phyloP scores from a whole-genome alignment of 2,329 filamentous ascomycete genomes.

The Septoria petroselini region DNA sequence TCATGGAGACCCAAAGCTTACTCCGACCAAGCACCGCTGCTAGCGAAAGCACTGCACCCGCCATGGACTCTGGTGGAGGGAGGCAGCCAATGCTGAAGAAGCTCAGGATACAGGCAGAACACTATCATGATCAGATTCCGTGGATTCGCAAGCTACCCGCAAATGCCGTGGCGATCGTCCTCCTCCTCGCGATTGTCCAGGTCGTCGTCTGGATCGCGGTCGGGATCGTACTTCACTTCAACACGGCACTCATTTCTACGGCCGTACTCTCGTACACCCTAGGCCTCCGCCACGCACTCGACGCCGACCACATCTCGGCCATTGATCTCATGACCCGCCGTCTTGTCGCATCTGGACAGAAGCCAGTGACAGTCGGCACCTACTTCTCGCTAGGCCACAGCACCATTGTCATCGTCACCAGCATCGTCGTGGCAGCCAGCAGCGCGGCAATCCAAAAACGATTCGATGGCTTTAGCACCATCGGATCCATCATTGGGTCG shows the following conservation, averaged over 20 bases:
- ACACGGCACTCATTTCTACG: slow-evolving; percentile 64
- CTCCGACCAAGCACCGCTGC: not conserved
- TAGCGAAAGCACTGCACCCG: not conserved
- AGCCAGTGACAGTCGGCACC: slow-evolving; percentile 86
- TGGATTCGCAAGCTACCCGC: slow-evolving; percentile 57
- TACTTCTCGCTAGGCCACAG: slow-evolving; percentile 94
- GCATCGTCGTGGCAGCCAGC: slow-evolving; percentile 86
- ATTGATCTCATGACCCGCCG: slow-evolving; percentile 94
- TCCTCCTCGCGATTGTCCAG: slow-evolving; percentile 54
- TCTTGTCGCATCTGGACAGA: slow-evolving; percentile 78
- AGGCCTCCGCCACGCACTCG: slow-evolving; percentile 88
- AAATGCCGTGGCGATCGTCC: slow-evolving; percentile 56
- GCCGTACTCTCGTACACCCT: slow-evolving; percentile 84
- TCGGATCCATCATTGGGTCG: slow-evolving; percentile 87
- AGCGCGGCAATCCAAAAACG: slow-evolving; percentile 75
- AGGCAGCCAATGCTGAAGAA: slow-evolving; percentile 18
- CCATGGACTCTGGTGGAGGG: slow-evolving; percentile 16
- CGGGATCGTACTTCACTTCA: slow-evolving; percentile 52
- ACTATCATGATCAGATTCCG: slow-evolving; percentile 53
- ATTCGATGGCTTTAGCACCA: slow-evolving; percentile 73
- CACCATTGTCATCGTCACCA: slow-evolving; percentile 88
- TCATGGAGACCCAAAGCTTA: slow-evolving; percentile 4
- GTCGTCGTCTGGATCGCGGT: slow-evolving; percentile 57
- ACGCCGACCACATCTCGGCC: slow-evolving; percentile 89
- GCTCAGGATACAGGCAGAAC: slow-evolving; percentile 25